Evolutionary conservation across 495 filamentous ascomycete genomes (phyloP).

Genomic region (Talaromyces borbonicus): DNA sequence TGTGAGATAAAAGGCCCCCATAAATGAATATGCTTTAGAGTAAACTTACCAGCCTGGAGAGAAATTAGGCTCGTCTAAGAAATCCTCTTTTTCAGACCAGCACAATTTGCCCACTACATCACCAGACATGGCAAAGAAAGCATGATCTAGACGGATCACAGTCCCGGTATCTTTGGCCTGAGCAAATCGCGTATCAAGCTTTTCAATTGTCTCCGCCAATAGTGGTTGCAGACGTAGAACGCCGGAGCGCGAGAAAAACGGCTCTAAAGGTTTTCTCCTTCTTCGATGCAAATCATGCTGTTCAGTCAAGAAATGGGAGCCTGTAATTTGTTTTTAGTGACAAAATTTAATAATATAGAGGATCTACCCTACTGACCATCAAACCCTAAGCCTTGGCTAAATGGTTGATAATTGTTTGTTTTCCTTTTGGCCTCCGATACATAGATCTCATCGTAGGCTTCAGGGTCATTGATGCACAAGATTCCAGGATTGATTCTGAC

Average conservation of each 20-base stretch:
- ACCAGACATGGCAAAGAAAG: constrained; percentile 24
- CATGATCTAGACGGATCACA: constrained; percentile 25
- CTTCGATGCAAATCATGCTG: constrained; percentile 15
- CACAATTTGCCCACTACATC: constrained; percentile 31
- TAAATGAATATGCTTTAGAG: background rate
- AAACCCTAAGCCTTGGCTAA: background rate
- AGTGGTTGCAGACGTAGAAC: constrained; percentile 19
- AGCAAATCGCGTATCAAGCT: constrained; percentile 22
- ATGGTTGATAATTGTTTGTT: background rate
- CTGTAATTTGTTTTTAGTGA: background rate
- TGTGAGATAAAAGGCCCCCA: background rate
- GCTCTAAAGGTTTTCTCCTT: constrained; percentile 17
- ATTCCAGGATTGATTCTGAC: constrained; percentile 22
- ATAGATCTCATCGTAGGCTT: constrained; percentile 18
- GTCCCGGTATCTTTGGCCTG: constrained; percentile 17
- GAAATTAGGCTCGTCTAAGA: background rate
- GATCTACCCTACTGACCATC: too few relatives aligned
- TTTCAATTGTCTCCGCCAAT: constrained; percentile 19
- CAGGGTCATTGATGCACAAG: constrained; percentile 19
- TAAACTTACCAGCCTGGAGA: constrained; percentile 2
- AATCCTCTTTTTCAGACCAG: constrained; percentile 5
- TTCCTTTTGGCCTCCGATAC: background rate
- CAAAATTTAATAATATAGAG: too few relatives aligned
- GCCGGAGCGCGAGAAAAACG: constrained; percentile 20
- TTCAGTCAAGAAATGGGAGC: constrained; percentile 5